phyloP scores from a whole-genome alignment of 2,329 filamentous ascomycete species.

The Pyrenophora graminea region DNA sequence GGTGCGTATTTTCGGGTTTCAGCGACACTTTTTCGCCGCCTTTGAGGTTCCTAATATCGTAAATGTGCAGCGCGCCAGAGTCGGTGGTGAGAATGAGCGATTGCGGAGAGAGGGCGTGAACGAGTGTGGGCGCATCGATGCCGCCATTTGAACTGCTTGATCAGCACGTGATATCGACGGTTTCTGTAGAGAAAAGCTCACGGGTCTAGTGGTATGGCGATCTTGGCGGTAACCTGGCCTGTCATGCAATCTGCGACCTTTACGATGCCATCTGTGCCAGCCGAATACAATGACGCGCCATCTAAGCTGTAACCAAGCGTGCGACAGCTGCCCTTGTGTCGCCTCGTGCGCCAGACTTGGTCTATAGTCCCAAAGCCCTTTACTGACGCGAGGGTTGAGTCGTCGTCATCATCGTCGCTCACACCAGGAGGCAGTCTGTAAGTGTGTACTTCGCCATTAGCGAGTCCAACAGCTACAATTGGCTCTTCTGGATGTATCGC shows the following conservation, averaged over 20 bases:
- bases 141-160: slow-evolving; percentile 48
- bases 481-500: slow-evolving; percentile 83
- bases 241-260: slow-evolving; percentile 64
- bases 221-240: slow-evolving; percentile 76
- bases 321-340: slow-evolving; percentile 94
- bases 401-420: slow-evolving; percentile 56
- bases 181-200: slow-evolving; percentile 20
- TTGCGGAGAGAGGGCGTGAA: slow-evolving; percentile 85
- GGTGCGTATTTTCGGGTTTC: slow-evolving; percentile 74
- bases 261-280: slow-evolving; percentile 66
- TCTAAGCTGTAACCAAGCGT: slow-evolving; percentile 78
- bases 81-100: slow-evolving; percentile 88
- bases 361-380: slow-evolving; percentile 77
- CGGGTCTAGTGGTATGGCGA: slow-evolving; percentile 67
- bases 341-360: slow-evolving; percentile 80
- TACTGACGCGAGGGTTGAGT: slow-evolving; percentile 53
- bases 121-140: slow-evolving; percentile 75
- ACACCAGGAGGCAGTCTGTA: slow-evolving; percentile 71
- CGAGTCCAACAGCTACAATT: slow-evolving; percentile 82
- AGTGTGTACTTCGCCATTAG: slow-evolving; percentile 82
- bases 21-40: slow-evolving; percentile 50
- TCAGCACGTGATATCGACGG: slow-evolving; percentile 10
- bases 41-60: slow-evolving; percentile 70
- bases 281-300: slow-evolving; percentile 67
- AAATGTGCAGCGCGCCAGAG: slow-evolving; percentile 84